Evolutionary conservation across 2,329 filamentous ascomycete species (phyloP), one percentile per base, ranked within the genome.

Genomic region (Fusarium stilboides): DNA sequence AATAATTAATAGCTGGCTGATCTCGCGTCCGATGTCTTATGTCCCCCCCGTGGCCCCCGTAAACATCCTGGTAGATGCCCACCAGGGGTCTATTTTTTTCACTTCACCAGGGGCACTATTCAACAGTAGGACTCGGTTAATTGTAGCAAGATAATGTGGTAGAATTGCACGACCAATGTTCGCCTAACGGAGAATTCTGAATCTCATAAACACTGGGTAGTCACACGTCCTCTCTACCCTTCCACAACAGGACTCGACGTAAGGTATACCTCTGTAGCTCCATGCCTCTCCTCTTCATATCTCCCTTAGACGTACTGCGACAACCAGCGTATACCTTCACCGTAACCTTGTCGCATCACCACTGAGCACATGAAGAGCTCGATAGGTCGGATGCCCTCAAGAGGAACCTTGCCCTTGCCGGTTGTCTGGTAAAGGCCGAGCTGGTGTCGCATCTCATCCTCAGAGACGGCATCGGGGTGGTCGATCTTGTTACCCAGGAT

Each of bases 361-460:
- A 98, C 94, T 76, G 93, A 97, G 88, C 94, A 98, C 96, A 99
- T 97, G 83, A 98, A 98, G 69, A 98, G 89, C 87, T 99, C 96
- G 77, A 99, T 95, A 24, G 94, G 94, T 75, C 94, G 88, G 81
- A 97, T 97, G 34, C 94, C 94, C 85, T 97, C 94, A 73, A 96
- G 86, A 69, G 92, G 93, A 68, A 97, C 91, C 87, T 97, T 97
- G 82, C 94, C 94, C 88, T 98, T 97, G 76, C 94, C 94, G 65
- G 94, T 97, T 57, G 94, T 97, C 84, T 98, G 95, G 84, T 97
- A 98, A 77, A 99, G 84, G 68, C 96, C 96, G 62, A 99, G 87
- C 80, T 94, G 92, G 80, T 95, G 91, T 81, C 96, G 89, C 78
- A 98, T 88, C 85, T 98, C 94, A 76, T 98, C 95, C 87, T 99